phyloP scores from a whole-genome alignment of 2,329 filamentous ascomycete species.

The Arthrobotrys conoides region DNA sequence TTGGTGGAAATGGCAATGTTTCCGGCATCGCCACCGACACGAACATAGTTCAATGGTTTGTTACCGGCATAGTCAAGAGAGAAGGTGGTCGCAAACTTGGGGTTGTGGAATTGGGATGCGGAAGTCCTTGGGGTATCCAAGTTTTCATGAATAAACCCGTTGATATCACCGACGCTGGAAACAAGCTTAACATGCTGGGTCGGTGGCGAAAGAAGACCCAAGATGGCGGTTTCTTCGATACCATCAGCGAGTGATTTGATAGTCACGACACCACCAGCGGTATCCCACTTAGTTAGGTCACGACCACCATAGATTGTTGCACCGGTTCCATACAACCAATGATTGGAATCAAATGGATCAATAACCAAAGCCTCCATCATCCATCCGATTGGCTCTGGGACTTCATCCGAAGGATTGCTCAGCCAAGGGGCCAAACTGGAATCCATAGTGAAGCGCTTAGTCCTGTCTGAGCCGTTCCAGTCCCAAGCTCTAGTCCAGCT shows the following conservation, averaged over 20 bases:
- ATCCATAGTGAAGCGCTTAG: conserved; percentile 70
- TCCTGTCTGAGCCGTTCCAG: conserved; percentile 69
- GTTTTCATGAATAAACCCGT: conserved; percentile 69
- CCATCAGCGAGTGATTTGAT: conserved; percentile 72
- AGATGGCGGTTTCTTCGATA: conserved; percentile 72
- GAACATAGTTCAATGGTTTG: conserved; percentile 69
- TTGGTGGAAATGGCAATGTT: conserved; percentile 71
- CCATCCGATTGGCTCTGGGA: conserved; percentile 72
- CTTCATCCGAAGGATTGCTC: conserved; percentile 66
- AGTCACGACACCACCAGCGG: conserved; percentile 68
- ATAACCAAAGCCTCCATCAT: conserved; percentile 75
- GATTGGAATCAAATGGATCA: conserved; percentile 73
- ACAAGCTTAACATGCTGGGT: conserved; percentile 69
- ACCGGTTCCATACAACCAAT: conserved; percentile 75
- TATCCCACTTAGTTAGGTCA: conserved; percentile 73
- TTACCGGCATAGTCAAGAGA: conserved; percentile 67
- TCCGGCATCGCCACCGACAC: conserved; percentile 67
- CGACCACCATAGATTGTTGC: conserved; percentile 72
- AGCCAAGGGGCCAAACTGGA: conserved; percentile 72
- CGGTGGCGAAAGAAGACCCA: conserved; percentile 70
- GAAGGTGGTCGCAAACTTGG: conserved; percentile 69
- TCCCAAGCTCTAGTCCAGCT: conserved; percentile 73
- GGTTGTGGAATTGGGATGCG: conserved; percentile 69
- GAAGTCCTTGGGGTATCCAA: conserved; percentile 68
- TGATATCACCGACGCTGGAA: conserved; percentile 71